phyloP scores from a whole-genome alignment of 495 filamentous ascomycete genomes.

The Podospora didyma region DNA sequence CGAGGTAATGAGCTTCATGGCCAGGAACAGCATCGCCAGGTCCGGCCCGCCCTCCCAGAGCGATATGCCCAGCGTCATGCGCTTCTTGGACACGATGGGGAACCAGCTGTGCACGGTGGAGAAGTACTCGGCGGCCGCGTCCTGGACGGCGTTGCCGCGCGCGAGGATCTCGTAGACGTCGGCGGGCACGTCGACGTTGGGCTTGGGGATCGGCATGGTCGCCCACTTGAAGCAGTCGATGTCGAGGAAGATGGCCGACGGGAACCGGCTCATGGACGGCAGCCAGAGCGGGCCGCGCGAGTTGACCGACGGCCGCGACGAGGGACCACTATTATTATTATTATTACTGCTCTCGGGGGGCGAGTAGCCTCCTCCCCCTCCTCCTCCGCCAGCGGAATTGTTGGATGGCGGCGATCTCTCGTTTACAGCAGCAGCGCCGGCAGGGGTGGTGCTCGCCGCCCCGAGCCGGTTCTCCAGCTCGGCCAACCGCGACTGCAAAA shows the following conservation, averaged over 20 bases:
- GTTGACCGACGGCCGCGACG: neutral
- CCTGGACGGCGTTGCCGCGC: constrained; percentile 26
- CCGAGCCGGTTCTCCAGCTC: constrained; percentile 37
- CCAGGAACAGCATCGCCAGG: constrained; percentile 44
- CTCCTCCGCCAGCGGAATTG: constrained; percentile 2
- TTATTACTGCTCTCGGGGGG: neutral
- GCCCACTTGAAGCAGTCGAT: constrained; percentile 31
- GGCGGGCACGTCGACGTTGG: constrained; percentile 26
- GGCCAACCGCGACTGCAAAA: constrained; percentile 31
- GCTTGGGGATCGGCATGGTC: constrained; percentile 26
- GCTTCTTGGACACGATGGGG: constrained; percentile 48
- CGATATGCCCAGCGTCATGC: constrained; percentile 36
- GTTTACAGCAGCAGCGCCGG: too few relatives aligned
- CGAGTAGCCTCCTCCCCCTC: neutral
- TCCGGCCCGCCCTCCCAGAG: constrained; percentile 43
- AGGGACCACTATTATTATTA: too few relatives aligned
- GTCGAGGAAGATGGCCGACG: constrained; percentile 32
- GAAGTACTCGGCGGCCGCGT: constrained; percentile 30
- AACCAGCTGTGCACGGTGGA: constrained; percentile 37
- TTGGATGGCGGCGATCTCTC: constrained; percentile 1
- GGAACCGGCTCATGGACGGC: constrained; percentile 9
- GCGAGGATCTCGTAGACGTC: constrained; percentile 33
- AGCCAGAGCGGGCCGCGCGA: constrained; percentile 10
- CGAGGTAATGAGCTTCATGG: constrained; percentile 44
- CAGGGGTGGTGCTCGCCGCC: neutral